phyloP scores from a whole-genome alignment of 1,284 basidiomycete genomes.

The Heterobasidion irregulare region DNA sequence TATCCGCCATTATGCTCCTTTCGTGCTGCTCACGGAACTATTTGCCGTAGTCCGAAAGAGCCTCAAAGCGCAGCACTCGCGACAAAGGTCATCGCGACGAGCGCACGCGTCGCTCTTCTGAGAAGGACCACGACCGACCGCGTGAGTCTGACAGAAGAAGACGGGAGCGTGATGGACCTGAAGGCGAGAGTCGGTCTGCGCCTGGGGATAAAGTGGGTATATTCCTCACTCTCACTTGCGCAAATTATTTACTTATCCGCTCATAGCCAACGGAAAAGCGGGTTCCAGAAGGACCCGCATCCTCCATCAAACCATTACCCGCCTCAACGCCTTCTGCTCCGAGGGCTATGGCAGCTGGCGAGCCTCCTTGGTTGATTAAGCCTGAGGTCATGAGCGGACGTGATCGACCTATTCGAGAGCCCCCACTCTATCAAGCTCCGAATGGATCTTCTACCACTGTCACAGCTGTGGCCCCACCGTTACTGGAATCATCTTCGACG shows the following conservation, averaged over 20 bases:
- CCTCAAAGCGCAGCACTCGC: conserved; percentile 63
- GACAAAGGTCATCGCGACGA: conserved; percentile 72
- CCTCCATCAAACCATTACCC: conserved; percentile 36
- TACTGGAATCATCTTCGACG: conserved; percentile 3
- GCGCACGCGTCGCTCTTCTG: conserved; percentile 51
- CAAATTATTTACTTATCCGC: background rate
- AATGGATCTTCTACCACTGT: conserved; percentile 3
- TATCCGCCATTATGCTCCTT: background rate
- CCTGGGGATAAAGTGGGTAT: conserved; percentile 49
- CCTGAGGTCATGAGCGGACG: conserved; percentile 9
- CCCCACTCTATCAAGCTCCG: background rate
- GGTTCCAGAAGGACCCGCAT: conserved; percentile 39
- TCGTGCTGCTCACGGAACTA: background rate
- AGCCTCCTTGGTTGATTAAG: conserved; percentile 15
- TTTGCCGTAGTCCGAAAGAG: conserved; percentile 48
- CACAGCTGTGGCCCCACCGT: background rate
- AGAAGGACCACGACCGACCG: conserved; percentile 46
- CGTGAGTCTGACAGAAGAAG: conserved; percentile 64
- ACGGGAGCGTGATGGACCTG: conserved; percentile 48
- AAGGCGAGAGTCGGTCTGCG: conserved; percentile 30
- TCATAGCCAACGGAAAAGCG: conserved; percentile 46
- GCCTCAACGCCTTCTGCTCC: conserved; percentile 62
- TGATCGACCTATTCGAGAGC: background rate
- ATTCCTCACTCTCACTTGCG: background rate
- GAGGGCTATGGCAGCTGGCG: conserved; percentile 47